A percentile compares a stretch with the other conserved stretches of the same genome.
Conservation (phyloP, 495 filamentous ascomycete species). For the Acidomyces sp. region DNA sequence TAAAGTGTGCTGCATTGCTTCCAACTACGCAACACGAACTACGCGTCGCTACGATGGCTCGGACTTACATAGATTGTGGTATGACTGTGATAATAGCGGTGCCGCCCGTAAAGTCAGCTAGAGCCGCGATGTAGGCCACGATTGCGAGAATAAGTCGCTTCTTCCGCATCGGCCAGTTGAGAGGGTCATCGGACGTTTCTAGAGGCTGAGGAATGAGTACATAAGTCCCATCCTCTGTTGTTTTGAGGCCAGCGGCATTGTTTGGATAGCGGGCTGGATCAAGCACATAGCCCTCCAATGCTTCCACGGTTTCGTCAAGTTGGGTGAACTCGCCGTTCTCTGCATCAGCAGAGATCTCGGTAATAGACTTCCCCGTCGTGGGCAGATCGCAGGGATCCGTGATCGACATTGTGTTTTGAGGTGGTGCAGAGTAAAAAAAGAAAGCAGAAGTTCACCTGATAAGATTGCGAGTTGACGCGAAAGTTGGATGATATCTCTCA, state of each 20-base stretch:
- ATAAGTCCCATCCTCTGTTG: slow-evolving; percentile 4
- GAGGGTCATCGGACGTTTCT: slow-evolving; percentile 5
- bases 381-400: too few relatives aligned
- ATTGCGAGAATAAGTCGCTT: slow-evolving; percentile 6
- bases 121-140: slow-evolving; percentile 11
- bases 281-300: slow-evolving; percentile 13
- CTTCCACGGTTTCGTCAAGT: slow-evolving; percentile 4
- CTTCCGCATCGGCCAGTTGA: slow-evolving; percentile 12
- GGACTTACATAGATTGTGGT: slow-evolving; percentile 8
- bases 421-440: too few relatives aligned
- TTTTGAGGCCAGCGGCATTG: slow-evolving; percentile 11
- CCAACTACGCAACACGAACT: too few relatives aligned
- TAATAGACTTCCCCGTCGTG: too few relatives aligned
- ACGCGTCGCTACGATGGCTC: too few relatives aligned
- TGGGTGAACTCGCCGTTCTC: too few relatives aligned
- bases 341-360: too few relatives aligned
- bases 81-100: slow-evolving; percentile 14
- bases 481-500: too few relatives aligned
- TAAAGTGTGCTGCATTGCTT: too few relatives aligned
- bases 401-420: too few relatives aligned
- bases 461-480: too few relatives aligned
- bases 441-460: too few relatives aligned
- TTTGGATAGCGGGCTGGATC: slow-evolving; percentile 9
- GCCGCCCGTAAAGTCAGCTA: slow-evolving; percentile 11
- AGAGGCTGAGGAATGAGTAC: slow-evolving; percentile 15